phyloP scores from a whole-genome alignment of 108 stramenopile genomes.

The Hondaea fermentalgiana region DNA sequence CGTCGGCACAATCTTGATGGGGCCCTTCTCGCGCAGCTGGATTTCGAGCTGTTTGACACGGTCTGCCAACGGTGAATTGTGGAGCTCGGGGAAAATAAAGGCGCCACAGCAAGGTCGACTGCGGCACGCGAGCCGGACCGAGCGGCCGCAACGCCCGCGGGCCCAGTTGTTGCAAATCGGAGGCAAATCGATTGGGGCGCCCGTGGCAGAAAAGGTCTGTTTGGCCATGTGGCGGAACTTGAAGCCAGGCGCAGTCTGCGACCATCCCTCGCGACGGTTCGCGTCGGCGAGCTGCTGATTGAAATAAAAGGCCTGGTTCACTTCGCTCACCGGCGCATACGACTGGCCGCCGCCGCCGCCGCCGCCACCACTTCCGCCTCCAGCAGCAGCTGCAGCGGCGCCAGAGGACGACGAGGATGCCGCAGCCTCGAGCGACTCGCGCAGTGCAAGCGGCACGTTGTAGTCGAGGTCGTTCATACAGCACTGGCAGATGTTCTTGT shows the following conservation, averaged over 20 bases:
- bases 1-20: not conserved
- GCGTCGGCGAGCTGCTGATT: not conserved
- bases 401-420: not conserved
- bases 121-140: not conserved
- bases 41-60: not conserved
- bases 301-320: not conserved
- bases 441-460: not conserved
- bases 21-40: not conserved
- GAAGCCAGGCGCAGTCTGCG: not conserved
- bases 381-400: not conserved
- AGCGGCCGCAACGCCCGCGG: not conserved
- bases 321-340: not conserved
- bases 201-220: not conserved
- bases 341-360: not conserved
- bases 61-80: not conserved
- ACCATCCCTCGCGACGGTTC: not conserved
- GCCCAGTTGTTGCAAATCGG: not conserved
- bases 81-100: not conserved
- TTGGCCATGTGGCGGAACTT: not conserved
- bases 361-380: not conserved
- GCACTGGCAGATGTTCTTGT: conserved; percentile 96
- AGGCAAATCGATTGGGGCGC: not conserved
- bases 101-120: not conserved
- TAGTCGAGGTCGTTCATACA: conserved; percentile 96
- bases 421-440: not conserved